phyloP scores from a whole-genome alignment of 768 basidiomycete genomes.

The Pleurotus giganteus region DNA sequence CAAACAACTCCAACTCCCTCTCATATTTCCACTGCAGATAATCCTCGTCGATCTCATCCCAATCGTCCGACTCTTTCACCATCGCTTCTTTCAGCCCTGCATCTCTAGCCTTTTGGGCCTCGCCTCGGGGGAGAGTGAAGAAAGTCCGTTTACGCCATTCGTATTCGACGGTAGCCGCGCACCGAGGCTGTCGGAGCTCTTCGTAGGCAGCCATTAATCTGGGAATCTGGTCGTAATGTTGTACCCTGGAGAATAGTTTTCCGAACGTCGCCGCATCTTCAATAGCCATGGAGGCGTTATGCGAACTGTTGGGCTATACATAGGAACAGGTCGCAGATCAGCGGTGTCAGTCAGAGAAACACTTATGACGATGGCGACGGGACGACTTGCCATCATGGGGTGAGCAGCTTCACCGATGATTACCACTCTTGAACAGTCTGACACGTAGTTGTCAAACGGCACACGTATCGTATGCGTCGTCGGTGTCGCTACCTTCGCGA shows the following conservation, averaged over 20 bases:
- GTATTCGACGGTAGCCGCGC: conserved; percentile 39
- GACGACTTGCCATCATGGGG: conserved; percentile 45
- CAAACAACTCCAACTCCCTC: conserved; percentile 45
- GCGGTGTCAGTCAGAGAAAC: neutral
- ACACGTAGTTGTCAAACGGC: conserved; percentile 45
- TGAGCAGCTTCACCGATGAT: conserved; percentile 65
- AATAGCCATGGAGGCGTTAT: conserved; percentile 48
- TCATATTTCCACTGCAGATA: conserved; percentile 50
- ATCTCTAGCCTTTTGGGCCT: conserved; percentile 45
- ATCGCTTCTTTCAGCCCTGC: conserved; percentile 33
- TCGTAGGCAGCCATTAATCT: conserved; percentile 54
- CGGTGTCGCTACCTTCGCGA: conserved; percentile 26
- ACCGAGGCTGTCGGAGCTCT: conserved; percentile 55
- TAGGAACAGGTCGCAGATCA: neutral
- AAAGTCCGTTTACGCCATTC: conserved; percentile 45
- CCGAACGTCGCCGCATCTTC: conserved; percentile 65
- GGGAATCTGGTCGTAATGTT: conserved; percentile 43
- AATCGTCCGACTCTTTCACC: conserved; percentile 22
- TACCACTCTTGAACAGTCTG: conserved; percentile 43
- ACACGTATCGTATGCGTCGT: conserved; percentile 27
- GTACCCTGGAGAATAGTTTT: conserved; percentile 54
- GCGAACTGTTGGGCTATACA: conserved; percentile 50
- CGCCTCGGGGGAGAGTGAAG: conserved; percentile 42
- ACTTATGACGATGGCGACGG: too few species aligned
- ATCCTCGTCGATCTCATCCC: conserved; percentile 45